Conservation (phyloP, 2,329 filamentous ascomycete species). For the Hypoxylon sp. region DNA sequence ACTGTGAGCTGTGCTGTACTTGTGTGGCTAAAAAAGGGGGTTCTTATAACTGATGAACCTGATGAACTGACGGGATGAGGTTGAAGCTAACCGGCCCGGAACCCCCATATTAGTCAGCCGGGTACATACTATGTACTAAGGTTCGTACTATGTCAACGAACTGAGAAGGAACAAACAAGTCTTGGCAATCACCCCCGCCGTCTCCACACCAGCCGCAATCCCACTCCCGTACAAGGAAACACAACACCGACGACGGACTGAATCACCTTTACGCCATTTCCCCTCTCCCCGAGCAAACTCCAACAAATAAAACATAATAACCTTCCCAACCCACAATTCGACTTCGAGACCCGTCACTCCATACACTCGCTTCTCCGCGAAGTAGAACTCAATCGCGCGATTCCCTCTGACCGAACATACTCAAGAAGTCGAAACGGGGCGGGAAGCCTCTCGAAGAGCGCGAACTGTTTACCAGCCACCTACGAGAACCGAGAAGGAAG, state of each 20-base stretch:
- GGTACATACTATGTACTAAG: too few species aligned
- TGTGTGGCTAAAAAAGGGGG: not conserved
- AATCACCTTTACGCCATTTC: conserved; percentile 27
- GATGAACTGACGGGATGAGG: conserved; percentile 29
- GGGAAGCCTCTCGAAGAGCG: conserved; percentile 27
- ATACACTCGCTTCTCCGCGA: not conserved
- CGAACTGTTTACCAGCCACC: not conserved
- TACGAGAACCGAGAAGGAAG: not conserved
- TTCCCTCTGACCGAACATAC: not conserved
- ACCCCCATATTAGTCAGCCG: conserved; percentile 14
- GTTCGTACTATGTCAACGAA: too few species aligned
- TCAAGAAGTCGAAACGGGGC: conserved; percentile 25
- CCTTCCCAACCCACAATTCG: conserved; percentile 12
- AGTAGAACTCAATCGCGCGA: not conserved
- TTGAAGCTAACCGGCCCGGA: conserved; percentile 21
- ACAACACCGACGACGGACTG: conserved; percentile 22
- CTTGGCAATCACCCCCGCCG: conserved; percentile 13
- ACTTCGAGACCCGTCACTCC: not conserved
- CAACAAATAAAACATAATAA: conserved; percentile 12
- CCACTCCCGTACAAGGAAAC: conserved; percentile 34
- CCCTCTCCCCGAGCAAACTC: conserved; percentile 15
- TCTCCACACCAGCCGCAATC: conserved; percentile 20
- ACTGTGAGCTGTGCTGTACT: not conserved
- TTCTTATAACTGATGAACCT: not conserved
- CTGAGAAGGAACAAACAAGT: not conserved